These are phyloP conservation scores for Eucalyptus decipiens DNA, from an alignment of 345 rosid genomes.

Conservation along the genomic window DNA sequence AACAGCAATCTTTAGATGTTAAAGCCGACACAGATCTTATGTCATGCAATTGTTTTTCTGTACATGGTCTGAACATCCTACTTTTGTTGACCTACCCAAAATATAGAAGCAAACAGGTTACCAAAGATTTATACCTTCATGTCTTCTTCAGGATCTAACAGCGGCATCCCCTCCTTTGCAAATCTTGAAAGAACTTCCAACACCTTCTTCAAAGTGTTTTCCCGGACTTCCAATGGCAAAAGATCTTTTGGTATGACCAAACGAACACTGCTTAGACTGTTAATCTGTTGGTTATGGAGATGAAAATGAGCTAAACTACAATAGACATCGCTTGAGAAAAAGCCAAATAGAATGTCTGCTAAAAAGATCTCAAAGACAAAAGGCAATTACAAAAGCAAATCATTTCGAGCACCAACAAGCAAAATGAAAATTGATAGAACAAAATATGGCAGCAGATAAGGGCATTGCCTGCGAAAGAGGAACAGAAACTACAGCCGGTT, in stretches of 20 bases:
- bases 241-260: constrained; percentile 73
- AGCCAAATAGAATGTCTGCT: background rate
- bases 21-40: background rate
- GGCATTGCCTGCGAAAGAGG: constrained; percentile 59
- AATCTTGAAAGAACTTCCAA: constrained; percentile 56
- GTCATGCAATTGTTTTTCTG: background rate
- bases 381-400: background rate
- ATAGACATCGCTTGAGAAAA: background rate
- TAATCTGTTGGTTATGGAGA: constrained; percentile 38
- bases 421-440: background rate
- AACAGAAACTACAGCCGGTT: constrained; percentile 69
- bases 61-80: background rate
- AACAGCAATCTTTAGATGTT: background rate
- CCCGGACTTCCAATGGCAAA: constrained; percentile 77
- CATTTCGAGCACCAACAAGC: background rate
- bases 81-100: background rate
- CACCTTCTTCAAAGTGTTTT: constrained; percentile 62
- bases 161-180: constrained; percentile 54
- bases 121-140: constrained; percentile 45
- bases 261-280: constrained; percentile 67
- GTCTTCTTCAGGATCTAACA: constrained; percentile 71
- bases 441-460: background rate
- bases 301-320: background rate
- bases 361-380: background rate
- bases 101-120: background rate